Conservation (phyloP, 345 rosid species). For the Acer yangbiense region DNA sequence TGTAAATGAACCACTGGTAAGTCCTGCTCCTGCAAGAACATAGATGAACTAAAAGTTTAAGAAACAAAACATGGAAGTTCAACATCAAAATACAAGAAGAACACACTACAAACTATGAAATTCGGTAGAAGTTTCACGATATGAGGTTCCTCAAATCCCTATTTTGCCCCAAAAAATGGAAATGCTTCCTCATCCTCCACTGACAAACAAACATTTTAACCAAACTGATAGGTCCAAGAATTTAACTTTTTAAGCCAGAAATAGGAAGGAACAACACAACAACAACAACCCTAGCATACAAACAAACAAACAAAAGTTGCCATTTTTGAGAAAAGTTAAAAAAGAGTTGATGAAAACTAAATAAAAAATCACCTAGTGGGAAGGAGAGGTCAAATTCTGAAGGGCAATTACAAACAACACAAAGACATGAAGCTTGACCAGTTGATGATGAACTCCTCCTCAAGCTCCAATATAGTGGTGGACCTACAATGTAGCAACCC, state of each 20-base stretch:
- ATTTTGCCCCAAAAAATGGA: neutral
- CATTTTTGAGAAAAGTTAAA: neutral
- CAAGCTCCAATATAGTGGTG: conserved; percentile 20
- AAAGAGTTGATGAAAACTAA: neutral
- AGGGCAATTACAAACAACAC: conserved; percentile 41
- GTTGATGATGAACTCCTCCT: conserved; percentile 19
- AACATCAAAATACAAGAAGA: neutral
- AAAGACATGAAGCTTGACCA: conserved; percentile 29
- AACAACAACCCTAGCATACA: conserved; percentile 6
- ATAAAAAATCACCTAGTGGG: conserved; percentile 33
- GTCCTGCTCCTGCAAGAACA: conserved; percentile 38
- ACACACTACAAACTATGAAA: neutral
- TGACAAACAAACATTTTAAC: neutral
- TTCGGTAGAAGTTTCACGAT: neutral
- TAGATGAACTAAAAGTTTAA: neutral
- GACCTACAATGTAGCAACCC: conserved; percentile 28
- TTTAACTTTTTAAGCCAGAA: neutral
- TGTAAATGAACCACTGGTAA: conserved; percentile 25
- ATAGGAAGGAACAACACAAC: neutral
- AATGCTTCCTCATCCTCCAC: neutral
- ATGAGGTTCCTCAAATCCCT: no score
- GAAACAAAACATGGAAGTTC: neutral
- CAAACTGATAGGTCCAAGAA: neutral
- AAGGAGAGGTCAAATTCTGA: conserved; percentile 21
- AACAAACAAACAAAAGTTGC: neutral